Conservation (phyloP, 2,329 filamentous ascomycete species). For the Zymoseptoria tritici region DNA sequence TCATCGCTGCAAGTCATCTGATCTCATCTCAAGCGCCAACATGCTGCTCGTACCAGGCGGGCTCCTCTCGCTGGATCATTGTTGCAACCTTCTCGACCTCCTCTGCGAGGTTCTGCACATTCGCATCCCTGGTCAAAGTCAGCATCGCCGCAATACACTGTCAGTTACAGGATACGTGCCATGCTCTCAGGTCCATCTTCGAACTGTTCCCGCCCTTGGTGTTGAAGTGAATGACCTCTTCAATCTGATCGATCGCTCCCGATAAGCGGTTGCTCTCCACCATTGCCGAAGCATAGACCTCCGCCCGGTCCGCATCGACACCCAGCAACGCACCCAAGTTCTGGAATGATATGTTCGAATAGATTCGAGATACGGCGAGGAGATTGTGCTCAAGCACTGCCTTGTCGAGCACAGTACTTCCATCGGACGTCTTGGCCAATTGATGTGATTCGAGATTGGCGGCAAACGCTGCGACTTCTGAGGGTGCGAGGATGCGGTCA, state of each 20-base stretch:
- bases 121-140: conserved; percentile 49
- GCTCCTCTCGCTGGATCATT: conserved; percentile 71
- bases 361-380: conserved; percentile 63
- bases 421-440: conserved; percentile 80
- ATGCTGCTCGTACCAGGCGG: conserved; percentile 45
- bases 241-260: conserved; percentile 91
- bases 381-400: conserved; percentile 96
- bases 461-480: conserved; percentile 83
- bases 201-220: conserved; percentile 52
- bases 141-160: neutral
- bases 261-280: conserved; percentile 85
- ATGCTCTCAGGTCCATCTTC: conserved; percentile 64
- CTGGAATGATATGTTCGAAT: conserved; percentile 50
- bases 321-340: conserved; percentile 71
- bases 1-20: neutral
- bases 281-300: conserved; percentile 89
- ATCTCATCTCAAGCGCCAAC: conserved; percentile 24
- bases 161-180: conserved; percentile 37
- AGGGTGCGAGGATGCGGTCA: conserved; percentile 69
- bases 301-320: conserved; percentile 70
- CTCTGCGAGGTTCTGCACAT: conserved; percentile 78
- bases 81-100: conserved; percentile 84
- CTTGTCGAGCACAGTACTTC: conserved; percentile 84
- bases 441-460: conserved; percentile 77
- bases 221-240: conserved; percentile 80